phyloP scores from a whole-genome alignment of 1,284 basidiomycete species.

The Limonomyces culmigenus region DNA sequence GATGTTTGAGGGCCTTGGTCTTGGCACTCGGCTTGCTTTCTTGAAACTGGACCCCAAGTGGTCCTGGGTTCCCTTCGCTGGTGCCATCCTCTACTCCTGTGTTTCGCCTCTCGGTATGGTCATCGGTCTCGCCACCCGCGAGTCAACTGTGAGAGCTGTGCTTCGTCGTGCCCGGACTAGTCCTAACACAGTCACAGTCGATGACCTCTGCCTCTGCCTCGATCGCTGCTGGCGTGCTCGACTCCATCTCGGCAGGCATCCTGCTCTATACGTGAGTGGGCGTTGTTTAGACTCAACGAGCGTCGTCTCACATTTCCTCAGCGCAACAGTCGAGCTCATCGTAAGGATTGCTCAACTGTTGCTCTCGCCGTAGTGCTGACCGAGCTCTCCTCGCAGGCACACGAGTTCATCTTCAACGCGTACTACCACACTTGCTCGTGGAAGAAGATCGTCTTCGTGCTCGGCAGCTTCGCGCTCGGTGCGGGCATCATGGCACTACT shows the following conservation, averaged over 20 bases:
- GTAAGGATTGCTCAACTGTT: too few relatives aligned
- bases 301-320: too few relatives aligned
- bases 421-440: slow-evolving; percentile 61
- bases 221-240: slow-evolving; percentile 73
- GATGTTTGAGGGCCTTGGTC: slow-evolving; percentile 82
- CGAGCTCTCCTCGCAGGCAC: too few relatives aligned
- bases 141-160: too few relatives aligned
- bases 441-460: slow-evolving; percentile 46
- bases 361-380: too few relatives aligned
- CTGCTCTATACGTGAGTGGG: slow-evolving; percentile 84
- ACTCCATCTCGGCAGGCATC: slow-evolving; percentile 78
- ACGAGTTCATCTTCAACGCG: slow-evolving; percentile 83
- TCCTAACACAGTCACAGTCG: slow-evolving; percentile 68
- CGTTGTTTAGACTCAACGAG: too few relatives aligned
- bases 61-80: slow-evolving; percentile 45
- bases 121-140: slow-evolving; percentile 70
- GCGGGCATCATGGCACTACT: slow-evolving; percentile 77
- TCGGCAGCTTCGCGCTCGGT: slow-evolving; percentile 61
- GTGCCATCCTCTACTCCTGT: slow-evolving; percentile 55
- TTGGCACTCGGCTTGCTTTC: slow-evolving; percentile 72
- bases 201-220: too few relatives aligned
- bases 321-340: too few relatives aligned
- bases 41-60: slow-evolving; percentile 46
- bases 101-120: slow-evolving; percentile 79
- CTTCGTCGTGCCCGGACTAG: slow-evolving; percentile 58